Base-by-base conservation (phyloP, 2,329 filamentous ascomycete genomes). In the Sarocladiaceae sp. region DNA sequence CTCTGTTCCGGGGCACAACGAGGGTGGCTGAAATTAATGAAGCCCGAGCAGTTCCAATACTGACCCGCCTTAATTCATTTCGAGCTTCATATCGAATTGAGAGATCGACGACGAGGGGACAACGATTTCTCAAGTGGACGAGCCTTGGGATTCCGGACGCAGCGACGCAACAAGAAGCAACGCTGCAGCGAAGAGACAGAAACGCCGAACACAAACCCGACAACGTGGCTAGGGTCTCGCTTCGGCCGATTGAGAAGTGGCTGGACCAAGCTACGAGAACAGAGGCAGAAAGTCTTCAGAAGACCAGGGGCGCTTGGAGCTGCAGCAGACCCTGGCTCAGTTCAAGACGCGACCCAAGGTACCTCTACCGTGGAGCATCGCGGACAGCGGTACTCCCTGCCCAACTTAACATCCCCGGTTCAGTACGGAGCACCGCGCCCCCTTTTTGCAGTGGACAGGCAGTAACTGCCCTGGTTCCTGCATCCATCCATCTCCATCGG, bases 401-500 rank as follows among this genome's bases (percentile, higher is more conserved):
- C 8, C 12, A 7, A 36, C 6, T n/a, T 20, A 7, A 40, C 37
- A 10, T 40, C 37, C 37, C 10, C 8, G 35, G 35, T 15, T 26
- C n/a, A n/a, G n/a, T n/a, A 33, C 29, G 26, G 26, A 48, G n/a
- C 17, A n/a, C 44, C 26, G 20, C 44, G 17, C 44, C 44, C 26
- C 26, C 17, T 48, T 48, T 48, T 48, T n/a, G 22, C 31, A n/a
- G 15, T 20, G 17, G 25, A 20, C 39, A 42, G 40, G 10, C 20
- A 48, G 26, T 17, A 22, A 33, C 44, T 8, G 44, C 28, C 44
- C 26, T 33, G 44, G 44, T 48, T 48, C 44, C 44, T 48, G 44
- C 44, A 48, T 33, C 44, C 40, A 22, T 26, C 23, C 40, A 44
- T 48, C 44, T 20, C 3, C 28, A 33, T 20, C 26, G 17, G 39